A percentile compares a stretch with the other conserved stretches of the same genome.
Evolutionary conservation across 176 grass and related monocot species (phyloP).

Genomic region (Thinopyrum elongatum): DNA sequence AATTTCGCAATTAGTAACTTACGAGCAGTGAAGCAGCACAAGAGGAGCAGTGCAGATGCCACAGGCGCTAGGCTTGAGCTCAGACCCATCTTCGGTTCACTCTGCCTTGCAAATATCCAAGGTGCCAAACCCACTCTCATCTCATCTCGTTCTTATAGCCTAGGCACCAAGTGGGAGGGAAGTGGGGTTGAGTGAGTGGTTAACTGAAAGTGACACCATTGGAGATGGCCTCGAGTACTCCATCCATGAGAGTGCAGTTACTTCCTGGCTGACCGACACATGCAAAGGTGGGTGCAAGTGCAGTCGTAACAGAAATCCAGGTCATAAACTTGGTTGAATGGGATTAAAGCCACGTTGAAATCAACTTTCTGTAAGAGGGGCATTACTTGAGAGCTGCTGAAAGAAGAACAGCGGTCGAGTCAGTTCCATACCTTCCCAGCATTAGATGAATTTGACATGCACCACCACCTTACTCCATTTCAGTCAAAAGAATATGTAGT

Average conservation of each 20-base stretch:
- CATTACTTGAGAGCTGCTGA: not conserved
- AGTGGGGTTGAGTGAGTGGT: not conserved
- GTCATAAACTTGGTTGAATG: not conserved
- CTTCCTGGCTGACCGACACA: not conserved
- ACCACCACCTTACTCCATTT: not conserved
- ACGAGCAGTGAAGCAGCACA: not conserved
- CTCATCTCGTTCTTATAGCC: not conserved
- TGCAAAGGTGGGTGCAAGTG: too few relatives aligned
- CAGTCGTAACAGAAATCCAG: not conserved
- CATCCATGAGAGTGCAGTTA: not conserved
- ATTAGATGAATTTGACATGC: not conserved
- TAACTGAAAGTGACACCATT: constrained; percentile 1
- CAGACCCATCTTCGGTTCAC: not conserved
- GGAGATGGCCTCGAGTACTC: not conserved
- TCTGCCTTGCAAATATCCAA: not conserved
- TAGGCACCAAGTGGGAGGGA: not conserved
- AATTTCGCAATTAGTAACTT: too few relatives aligned
- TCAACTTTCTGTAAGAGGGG: not conserved
- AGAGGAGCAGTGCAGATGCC: not conserved
- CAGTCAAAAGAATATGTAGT: not conserved
- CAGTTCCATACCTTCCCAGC: not conserved
- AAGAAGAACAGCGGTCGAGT: not conserved
- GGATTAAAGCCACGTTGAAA: too few relatives aligned
- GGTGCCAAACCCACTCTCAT: not conserved
- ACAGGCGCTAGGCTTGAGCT: not conserved